Conservation (phyloP, 805 yeast species). For the Komagataella phaffii region DNA sequence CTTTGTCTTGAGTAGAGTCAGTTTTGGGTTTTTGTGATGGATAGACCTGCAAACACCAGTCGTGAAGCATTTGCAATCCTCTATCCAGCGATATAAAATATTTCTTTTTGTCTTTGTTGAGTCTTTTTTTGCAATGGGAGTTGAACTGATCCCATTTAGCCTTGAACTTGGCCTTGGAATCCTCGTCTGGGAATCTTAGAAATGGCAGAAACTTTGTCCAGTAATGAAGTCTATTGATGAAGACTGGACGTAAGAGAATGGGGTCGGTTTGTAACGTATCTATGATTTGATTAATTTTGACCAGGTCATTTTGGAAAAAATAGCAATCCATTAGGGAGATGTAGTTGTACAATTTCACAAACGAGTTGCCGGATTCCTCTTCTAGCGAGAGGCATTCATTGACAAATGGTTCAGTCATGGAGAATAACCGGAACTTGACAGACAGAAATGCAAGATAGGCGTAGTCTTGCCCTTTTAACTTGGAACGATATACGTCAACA, state of each 20-base stretch:
- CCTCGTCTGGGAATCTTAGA: slow-evolving; percentile 2
- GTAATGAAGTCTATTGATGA: neutral
- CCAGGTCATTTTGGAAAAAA: neutral
- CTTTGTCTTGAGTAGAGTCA: neutral
- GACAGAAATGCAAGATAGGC: neutral
- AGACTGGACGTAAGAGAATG: neutral
- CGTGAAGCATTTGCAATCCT: neutral
- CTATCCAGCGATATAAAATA: neutral
- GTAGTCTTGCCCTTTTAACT: neutral
- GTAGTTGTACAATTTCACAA: neutral
- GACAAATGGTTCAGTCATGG: neutral
- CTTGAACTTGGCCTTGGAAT: neutral
- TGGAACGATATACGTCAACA: neutral
- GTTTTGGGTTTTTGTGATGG: neutral
- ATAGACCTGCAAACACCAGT: neutral
- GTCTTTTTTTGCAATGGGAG: neutral
- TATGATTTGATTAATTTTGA: neutral
- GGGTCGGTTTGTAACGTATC: neutral
- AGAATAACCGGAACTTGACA: neutral
- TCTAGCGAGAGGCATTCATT: neutral
- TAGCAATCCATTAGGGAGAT: neutral
- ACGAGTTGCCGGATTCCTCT: neutral
- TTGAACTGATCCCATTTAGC: neutral
- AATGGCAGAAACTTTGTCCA: slow-evolving; percentile 2
- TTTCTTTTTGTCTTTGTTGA: neutral